These are phyloP conservation scores for Picea glauca DNA, from an alignment of 75 land plant genomes.

Conservation along the genomic window DNA sequence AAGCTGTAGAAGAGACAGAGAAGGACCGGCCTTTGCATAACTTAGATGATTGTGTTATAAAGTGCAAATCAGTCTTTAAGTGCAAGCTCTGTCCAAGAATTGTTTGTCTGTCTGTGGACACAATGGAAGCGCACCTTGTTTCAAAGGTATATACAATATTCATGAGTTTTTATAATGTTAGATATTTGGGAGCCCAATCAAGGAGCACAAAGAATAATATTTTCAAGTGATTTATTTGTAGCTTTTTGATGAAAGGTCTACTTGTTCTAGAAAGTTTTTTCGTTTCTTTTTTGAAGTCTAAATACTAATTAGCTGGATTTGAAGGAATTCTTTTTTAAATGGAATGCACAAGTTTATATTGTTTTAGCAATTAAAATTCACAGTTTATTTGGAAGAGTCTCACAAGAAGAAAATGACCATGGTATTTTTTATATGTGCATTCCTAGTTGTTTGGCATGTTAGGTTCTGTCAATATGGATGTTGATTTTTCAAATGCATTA, in stretches of 20 bases:
- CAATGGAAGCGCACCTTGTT: slow-evolving; percentile 49
- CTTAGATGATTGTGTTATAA: slow-evolving; percentile 34
- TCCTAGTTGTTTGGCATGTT: not conserved
- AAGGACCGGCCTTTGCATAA: slow-evolving; percentile 2
- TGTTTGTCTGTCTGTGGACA: slow-evolving; percentile 56
- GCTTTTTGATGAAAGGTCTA: not conserved
- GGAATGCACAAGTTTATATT: slow-evolving; percentile 1
- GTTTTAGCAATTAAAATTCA: not conserved
- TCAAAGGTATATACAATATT: slow-evolving; percentile 52
- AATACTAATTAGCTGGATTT: not conserved
- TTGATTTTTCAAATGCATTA: too few species aligned
- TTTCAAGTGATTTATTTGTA: not conserved
- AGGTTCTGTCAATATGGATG: not conserved
- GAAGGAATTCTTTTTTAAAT: not conserved
- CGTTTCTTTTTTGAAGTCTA: not conserved
- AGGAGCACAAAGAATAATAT: not conserved
- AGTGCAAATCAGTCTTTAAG: slow-evolving; percentile 54
- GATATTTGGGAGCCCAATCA: not conserved
- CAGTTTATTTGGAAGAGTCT: not conserved
- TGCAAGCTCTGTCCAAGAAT: slow-evolving; percentile 72
- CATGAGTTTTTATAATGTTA: not conserved
- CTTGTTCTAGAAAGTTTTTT: not conserved
- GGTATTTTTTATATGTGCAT: not conserved
- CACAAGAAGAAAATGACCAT: not conserved
- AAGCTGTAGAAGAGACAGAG: slow-evolving; percentile 10